Percentiles rank a stretch among this genome's conserved stretches.
Evolutionary conservation across 2,329 filamentous ascomycete species (phyloP).

Genomic region (Colletotrichum sp.): DNA sequence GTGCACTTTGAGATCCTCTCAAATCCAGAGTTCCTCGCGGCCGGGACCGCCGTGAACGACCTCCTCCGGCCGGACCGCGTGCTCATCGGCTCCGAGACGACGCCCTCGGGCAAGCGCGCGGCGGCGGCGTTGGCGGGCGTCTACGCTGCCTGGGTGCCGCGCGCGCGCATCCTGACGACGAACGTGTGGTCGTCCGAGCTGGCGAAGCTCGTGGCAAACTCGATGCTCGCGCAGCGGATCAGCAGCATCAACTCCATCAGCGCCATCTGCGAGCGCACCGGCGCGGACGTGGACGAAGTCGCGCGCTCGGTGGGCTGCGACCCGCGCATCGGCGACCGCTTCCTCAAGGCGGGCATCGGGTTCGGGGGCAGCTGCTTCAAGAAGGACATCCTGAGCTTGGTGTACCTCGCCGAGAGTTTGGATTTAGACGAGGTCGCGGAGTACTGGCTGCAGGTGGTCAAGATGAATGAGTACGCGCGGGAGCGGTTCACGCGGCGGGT

Average conservation of each 20-base stretch:
- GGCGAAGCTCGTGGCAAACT: conserved; percentile 79
- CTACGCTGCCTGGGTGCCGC: conserved; percentile 75
- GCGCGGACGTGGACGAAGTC: conserved; percentile 76
- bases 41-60: conserved; percentile 76
- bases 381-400: conserved; percentile 77
- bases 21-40: conserved; percentile 82
- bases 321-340: conserved; percentile 72
- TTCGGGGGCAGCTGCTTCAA: conserved; percentile 85
- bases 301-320: conserved; percentile 71
- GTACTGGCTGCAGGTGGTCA: conserved; percentile 77
- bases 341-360: conserved; percentile 76
- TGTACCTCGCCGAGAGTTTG: conserved; percentile 76
- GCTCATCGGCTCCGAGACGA: conserved; percentile 73
- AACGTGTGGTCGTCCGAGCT: conserved; percentile 82
- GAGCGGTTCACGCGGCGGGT: conserved; percentile 71
- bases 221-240: conserved; percentile 80
- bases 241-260: conserved; percentile 82
- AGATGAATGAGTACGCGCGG: conserved; percentile 78
- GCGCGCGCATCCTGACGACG: conserved; percentile 70
- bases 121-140: conserved; percentile 68
- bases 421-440: conserved; percentile 73
- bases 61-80: conserved; percentile 74
- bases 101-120: conserved; percentile 63
- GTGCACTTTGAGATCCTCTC: conserved; percentile 77
- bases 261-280: conserved; percentile 77